phyloP scores from a whole-genome alignment of 2,329 filamentous ascomycete genomes.

The Diplocarpon rosae region DNA sequence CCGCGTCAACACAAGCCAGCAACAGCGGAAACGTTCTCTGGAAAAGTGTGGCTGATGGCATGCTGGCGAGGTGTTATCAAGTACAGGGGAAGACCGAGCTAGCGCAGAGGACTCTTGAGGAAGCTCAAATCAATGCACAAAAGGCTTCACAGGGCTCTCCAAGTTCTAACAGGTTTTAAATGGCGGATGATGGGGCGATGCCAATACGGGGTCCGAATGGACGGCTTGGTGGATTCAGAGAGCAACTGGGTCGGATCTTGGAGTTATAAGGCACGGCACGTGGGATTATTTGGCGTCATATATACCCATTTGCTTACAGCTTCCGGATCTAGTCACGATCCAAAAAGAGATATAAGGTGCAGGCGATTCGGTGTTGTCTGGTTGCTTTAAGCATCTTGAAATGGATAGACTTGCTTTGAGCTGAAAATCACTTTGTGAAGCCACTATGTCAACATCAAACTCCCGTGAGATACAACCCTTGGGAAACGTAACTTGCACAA shows the following conservation, averaged over 20 bases:
- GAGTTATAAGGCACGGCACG: constrained; percentile 1
- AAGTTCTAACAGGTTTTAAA: background rate
- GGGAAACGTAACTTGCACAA: no score
- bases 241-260: background rate
- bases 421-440: no score
- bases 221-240: background rate
- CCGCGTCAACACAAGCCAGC: constrained; percentile 55
- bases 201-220: background rate
- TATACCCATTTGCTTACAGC: constrained; percentile 21
- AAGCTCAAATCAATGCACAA: constrained; percentile 28
- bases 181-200: background rate
- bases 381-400: no score
- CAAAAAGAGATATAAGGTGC: no score
- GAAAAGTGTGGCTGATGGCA: constrained; percentile 71
- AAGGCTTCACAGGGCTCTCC: constrained; percentile 5
- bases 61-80: constrained; percentile 66
- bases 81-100: constrained; percentile 53
- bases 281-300: constrained; percentile 11
- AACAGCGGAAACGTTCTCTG: constrained; percentile 62
- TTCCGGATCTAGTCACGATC: background rate
- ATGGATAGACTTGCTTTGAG: no score
- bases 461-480: no score
- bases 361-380: no score
- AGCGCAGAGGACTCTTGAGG: constrained; percentile 34
- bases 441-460: no score